Evolutionary conservation across 306 rosid genomes (phyloP).

Genomic region (Casuarina glauca): DNA sequence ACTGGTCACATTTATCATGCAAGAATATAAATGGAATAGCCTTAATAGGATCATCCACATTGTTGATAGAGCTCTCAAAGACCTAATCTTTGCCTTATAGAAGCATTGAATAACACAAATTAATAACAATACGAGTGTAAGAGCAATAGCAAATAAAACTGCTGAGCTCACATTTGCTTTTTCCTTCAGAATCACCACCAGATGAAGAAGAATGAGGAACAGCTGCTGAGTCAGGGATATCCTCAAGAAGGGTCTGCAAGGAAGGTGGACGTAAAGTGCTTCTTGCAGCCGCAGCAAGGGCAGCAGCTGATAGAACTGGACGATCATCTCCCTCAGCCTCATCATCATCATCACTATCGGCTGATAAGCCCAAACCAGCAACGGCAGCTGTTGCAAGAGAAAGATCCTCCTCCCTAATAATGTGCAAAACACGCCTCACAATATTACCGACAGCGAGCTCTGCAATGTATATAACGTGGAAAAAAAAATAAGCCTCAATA

Average conservation of each 20-base stretch:
- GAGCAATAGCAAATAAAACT: slow-evolving; percentile 3
- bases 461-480: slow-evolving; percentile 39
- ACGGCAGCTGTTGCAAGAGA: slow-evolving; percentile 84
- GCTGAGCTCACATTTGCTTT: slow-evolving; percentile 73
- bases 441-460: slow-evolving; percentile 99
- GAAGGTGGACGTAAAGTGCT: slow-evolving; percentile 96
- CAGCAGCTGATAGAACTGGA: slow-evolving; percentile 82
- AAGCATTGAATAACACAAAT: not conserved
- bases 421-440: slow-evolving; percentile 94
- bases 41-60: not conserved
- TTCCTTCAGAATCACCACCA: slow-evolving; percentile 96
- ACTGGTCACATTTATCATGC: not conserved
- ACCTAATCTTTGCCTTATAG: not conserved
- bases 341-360: slow-evolving; percentile 90
- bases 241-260: slow-evolving; percentile 96
- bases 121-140: slow-evolving; percentile 13
- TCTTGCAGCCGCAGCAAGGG: slow-evolving; percentile 95
- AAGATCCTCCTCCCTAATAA: slow-evolving; percentile 91
- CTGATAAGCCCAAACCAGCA: slow-evolving; percentile 71
- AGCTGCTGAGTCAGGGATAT: slow-evolving; percentile 57
- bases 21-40: not conserved
- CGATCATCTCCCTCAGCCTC: slow-evolving; percentile 60
- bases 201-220: slow-evolving; percentile 71
- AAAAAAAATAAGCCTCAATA: slow-evolving; percentile 23
- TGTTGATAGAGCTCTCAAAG: not conserved